Base-by-base conservation (phyloP, 139 green algal species). In the Mychonastes homosphaera region DNA sequence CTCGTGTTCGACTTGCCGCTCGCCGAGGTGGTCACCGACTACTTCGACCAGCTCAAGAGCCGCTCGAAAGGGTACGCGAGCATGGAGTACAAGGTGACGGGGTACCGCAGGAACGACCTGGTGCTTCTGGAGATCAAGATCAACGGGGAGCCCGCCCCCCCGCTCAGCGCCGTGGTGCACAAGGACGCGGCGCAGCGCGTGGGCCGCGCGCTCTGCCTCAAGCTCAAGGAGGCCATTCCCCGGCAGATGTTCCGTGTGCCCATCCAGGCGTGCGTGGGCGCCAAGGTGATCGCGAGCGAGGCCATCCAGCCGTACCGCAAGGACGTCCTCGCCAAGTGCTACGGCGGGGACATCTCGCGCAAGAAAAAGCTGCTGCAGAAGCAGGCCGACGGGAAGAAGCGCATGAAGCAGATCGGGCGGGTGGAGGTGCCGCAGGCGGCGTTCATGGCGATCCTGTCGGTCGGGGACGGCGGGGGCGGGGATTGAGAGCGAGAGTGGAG, bases 361-460 rank as follows among this genome's bases (percentile, higher is more conserved):
- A 99, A 99, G 81, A 97, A 96, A 80, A 99, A 99, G 84, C 79
- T 99, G 53, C 75, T 99, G 53, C 85, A 90, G 64, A 98, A 96
- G 78, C 91, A 92, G 76, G 90, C 92, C 0, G 83, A 82, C 29
- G 92, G 92, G 56, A 98, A 97, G 73, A 97, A 98, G 81, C 74
- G 92, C 3, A 86, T 87, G 83, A 87, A 88, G 64, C 46, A 66
- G 9, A 72, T 96, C 27, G 88, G 88, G 40, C 84, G 81, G 65
- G 86, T 96, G 35, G 81, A 93, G 53, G 80, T 95, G 61, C 87
- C 87, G 12, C 86, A 98, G 75, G 87, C 94, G 52, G 92, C 92
- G 0, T 99, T 99, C 79, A 95, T 97, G 85, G 90, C 91, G 18
- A 81, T 97, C 33, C 78, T 98, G 15, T 13, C 15, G 16, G 39